Evolutionary conservation across 768 basidiomycete genomes (phyloP).

Genomic region (Leccinum truebloodii): DNA sequence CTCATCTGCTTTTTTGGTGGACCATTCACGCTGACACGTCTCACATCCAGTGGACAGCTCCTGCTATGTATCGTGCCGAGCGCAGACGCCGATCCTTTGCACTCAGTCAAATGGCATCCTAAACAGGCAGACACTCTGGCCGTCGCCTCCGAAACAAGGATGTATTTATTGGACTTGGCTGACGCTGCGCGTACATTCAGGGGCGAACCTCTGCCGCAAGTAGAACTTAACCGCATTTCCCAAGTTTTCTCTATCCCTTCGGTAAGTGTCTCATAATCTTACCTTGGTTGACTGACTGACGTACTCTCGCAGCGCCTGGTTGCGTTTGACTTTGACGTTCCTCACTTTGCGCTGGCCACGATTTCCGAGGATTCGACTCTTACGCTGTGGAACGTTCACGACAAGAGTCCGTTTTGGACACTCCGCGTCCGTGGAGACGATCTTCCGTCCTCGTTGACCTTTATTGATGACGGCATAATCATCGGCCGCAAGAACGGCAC

Average conservation of each 20-base stretch:
- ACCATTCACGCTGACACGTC: conserved; percentile 8
- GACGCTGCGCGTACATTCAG: conserved; percentile 60
- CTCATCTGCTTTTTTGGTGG: not conserved
- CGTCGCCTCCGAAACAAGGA: conserved; percentile 75
- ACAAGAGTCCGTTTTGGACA: conserved; percentile 72
- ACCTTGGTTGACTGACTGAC: not conserved
- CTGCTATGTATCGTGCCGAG: conserved; percentile 69
- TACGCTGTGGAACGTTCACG: conserved; percentile 80
- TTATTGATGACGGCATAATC: conserved; percentile 84
- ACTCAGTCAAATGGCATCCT: conserved; percentile 88
- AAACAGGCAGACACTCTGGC: conserved; percentile 78
- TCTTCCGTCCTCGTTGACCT: conserved; percentile 77
- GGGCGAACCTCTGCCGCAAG: conserved; percentile 66
- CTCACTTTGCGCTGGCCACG: conserved; percentile 74
- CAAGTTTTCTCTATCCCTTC: conserved; percentile 70
- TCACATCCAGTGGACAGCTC: conserved; percentile 54
- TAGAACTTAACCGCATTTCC: conserved; percentile 67
- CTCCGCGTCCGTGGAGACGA: conserved; percentile 81
- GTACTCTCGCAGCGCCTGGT: conserved; percentile 61
- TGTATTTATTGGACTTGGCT: conserved; percentile 74
- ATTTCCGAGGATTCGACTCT: conserved; percentile 82
- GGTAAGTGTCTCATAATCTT: conserved; percentile 41
- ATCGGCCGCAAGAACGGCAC: conserved; percentile 85
- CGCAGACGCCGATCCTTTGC: conserved; percentile 58
- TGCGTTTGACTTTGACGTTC: conserved; percentile 83